Percentiles rank a stretch among this genome's conserved stretches.
Evolutionary conservation across 2,329 filamentous ascomycete genomes (phyloP).

Genomic region (Alternaria tenuissima): DNA sequence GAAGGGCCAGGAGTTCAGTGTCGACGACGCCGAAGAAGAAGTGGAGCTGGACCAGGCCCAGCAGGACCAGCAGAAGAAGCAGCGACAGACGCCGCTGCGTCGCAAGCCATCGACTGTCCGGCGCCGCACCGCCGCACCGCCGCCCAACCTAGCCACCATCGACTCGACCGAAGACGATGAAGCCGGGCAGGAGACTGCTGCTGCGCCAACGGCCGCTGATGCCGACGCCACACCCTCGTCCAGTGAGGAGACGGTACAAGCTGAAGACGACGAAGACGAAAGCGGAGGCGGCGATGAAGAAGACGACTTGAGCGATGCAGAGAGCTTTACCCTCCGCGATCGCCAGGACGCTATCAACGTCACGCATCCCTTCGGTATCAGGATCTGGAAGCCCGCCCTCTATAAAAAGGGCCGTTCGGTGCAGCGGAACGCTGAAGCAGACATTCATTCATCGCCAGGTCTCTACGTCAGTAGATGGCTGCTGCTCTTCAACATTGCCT

Average conservation of each 20-base stretch:
- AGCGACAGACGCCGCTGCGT: slow-evolving; percentile 52
- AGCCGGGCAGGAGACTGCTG: slow-evolving; percentile 44
- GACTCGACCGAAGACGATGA: slow-evolving; percentile 61
- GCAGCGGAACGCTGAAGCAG: slow-evolving; percentile 92
- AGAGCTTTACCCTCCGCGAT: slow-evolving; percentile 97
- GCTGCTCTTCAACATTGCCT: slow-evolving; percentile 85
- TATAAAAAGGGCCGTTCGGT: slow-evolving; percentile 99
- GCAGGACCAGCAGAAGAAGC: slow-evolving; percentile 42
- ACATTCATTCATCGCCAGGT: slow-evolving; percentile 95
- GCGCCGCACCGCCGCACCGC: slow-evolving; percentile 57
- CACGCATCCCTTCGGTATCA: slow-evolving; percentile 97
- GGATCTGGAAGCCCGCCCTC: slow-evolving; percentile 97
- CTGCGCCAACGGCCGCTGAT: slow-evolving; percentile 32
- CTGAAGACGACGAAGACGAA: slow-evolving; percentile 43
- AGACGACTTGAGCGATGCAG: slow-evolving; percentile 82
- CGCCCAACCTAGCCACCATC: slow-evolving; percentile 58
- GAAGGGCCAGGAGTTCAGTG: slow-evolving; percentile 86
- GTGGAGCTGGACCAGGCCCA: slow-evolving; percentile 71
- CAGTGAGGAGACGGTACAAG: slow-evolving; percentile 50
- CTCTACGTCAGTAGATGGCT: slow-evolving; percentile 85
- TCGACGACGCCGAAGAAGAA: slow-evolving; percentile 85
- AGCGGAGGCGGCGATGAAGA: slow-evolving; percentile 69
- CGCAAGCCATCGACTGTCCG: slow-evolving; percentile 62
- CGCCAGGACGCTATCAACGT: slow-evolving; percentile 98
- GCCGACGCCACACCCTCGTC: slow-evolving; percentile 42